Base-by-base conservation (phyloP, 2,329 filamentous ascomycete species). In the Trichocomaceae sp. region DNA sequence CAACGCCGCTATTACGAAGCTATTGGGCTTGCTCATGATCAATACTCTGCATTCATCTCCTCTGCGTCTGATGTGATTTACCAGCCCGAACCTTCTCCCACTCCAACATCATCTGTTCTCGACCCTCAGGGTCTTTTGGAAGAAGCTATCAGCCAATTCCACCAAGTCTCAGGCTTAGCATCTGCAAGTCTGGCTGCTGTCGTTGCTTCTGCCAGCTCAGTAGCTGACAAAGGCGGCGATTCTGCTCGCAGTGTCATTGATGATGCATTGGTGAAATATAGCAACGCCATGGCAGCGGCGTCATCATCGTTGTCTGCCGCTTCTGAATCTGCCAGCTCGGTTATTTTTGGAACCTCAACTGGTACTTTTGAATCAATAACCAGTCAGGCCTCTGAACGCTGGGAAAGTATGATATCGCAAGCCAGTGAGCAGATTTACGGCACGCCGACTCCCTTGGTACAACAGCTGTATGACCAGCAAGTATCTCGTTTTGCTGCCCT, bases 1-100 rank as follows among this genome's bases (percentile, higher is more conserved):
- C 66, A 82, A 77, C 66, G 84, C 78, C 74, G 86, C 55, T 92
- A 92, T 69, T 91, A 90, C 62, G 86, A 89, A 59, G 88, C 85
- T 10, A 71, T 93, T 22, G 89, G 89, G 26, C 70, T 89, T 45
- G 89, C 90, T 0, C 86, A 95, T 63, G 88, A 84, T 44, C 83
- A 85, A 37, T 93, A 93, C 68, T 83, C 85, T 5, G 85, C 85
- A 49, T 92, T 93, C 64, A 60, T 93, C 2, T 78, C 78, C 12
- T 83, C 85, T 4, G 88, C 87, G 7, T 89, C 86, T 9, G 83
- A 80, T 35, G 87, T 84, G 19, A 75, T 89, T 41, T 85, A 82
- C 54, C 83, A 83, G 6, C 31, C 31, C 5, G 81, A 48, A n/a
- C 81, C 83, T n/a, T 84, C 81, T 3, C 81, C 83, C 15, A 84